Base-by-base conservation (phyloP, 2,329 filamentous ascomycete genomes). In the Gaeumannomyces sp. region DNA sequence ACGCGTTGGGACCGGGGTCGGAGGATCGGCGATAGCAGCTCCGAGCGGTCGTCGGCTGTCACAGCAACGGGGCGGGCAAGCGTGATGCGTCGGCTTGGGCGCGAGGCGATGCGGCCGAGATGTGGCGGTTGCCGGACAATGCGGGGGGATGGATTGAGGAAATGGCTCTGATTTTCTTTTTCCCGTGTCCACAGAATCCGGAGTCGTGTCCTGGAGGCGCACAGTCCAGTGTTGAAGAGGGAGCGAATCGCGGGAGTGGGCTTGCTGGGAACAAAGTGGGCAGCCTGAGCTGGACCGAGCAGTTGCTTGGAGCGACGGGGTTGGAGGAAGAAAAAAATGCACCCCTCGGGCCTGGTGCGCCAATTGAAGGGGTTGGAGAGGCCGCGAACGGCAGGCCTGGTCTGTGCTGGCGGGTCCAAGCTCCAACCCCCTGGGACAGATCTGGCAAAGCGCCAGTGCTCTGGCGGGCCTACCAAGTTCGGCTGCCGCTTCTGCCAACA, bases 291-390 rank as follows among this genome's bases (percentile, higher is more conserved):
- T 25, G 45, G 45, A 53, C 57, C 27, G 57, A 59, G 27, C 19
- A 22, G 57, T 29, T 59, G 27, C 57, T 59, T 59, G 25, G 57
- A 14, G 57, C 57, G 57, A 59, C 57, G 57, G 29, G 57, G 13
- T 13, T 28, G 57, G 25, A 59, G 27, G 22, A 25, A 7, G 25
- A 59, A 59, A 57, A 59, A 31, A 59, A 59, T 19, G 25, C 22
- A 59, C 45, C 45, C 19, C 45, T 11, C 45, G 11, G 19, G 45
- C 38, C 38, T 50, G 10, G 27, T n/a, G n/a, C 19, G 59, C 59
- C 59, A 60, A 60, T 60, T 60, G 59, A 60, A 60, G 59, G 59
- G 59, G 59, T 31, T 60, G 59, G 59, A 28, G 28, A 16, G 59
- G 29, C 27, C n/a, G 31, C 59, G 45, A n/a, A 50, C 6, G 45